Percentiles rank a stretch among this genome's conserved stretches.
Conservation (phyloP, 2,329 filamentous ascomycete genomes). For the Trichophyton benhamiae region DNA sequence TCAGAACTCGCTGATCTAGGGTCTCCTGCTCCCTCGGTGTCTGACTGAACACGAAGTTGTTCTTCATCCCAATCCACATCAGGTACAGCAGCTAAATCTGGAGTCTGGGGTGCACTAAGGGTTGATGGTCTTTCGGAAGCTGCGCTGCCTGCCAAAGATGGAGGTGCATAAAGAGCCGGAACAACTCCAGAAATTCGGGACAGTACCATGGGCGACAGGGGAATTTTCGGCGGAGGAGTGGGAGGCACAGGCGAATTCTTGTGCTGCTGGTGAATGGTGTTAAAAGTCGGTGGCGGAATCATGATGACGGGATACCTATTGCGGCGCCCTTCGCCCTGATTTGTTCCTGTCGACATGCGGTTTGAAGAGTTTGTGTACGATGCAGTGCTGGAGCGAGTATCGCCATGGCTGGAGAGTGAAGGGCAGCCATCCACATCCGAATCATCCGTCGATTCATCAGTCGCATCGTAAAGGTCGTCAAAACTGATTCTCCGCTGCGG, state of each 20-base stretch:
- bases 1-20: conserved; percentile 18
- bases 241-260: conserved; percentile 37
- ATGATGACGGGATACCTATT: conserved; percentile 46
- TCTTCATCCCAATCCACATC: conserved; percentile 49
- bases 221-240: conserved; percentile 45
- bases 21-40: conserved; percentile 21
- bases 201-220: conserved; percentile 63
- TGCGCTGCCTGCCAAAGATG: conserved; percentile 79
- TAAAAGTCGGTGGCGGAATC: conserved; percentile 42
- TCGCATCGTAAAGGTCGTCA: conserved; percentile 77
- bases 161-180: conserved; percentile 65
- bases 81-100: conserved; percentile 49
- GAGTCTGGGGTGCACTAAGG: conserved; percentile 74
- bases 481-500: conserved; percentile 41
- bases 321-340: conserved; percentile 29
- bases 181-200: conserved; percentile 59
- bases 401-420: conserved; percentile 37
- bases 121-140: conserved; percentile 76
- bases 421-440: conserved; percentile 39
- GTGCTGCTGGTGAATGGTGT: conserved; percentile 44
- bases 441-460: conserved; percentile 52
- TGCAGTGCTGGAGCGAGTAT: conserved; percentile 33
- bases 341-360: conserved; percentile 29
- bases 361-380: conserved; percentile 7
- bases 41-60: conserved; percentile 24